Percentiles rank a stretch among this genome's conserved stretches.
Conservation (phyloP, 2,329 filamentous ascomycete genomes). For the Xylariaceae sp. region DNA sequence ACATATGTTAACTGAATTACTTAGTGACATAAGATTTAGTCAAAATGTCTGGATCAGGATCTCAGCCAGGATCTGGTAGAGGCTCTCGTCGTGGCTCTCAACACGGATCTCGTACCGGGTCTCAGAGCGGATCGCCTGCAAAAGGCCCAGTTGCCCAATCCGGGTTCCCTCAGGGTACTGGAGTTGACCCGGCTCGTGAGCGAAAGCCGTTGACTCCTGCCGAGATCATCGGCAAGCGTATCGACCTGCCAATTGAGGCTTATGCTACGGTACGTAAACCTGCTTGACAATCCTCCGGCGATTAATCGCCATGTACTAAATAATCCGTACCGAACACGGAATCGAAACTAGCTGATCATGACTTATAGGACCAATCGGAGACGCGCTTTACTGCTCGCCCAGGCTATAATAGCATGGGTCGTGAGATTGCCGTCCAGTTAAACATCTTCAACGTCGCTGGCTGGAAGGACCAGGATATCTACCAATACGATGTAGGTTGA, state of each 20-base stretch:
- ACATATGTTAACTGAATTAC: background rate
- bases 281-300: background rate
- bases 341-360: conserved; percentile 14
- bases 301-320: background rate
- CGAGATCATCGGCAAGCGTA: conserved; percentile 46
- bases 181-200: conserved; percentile 22
- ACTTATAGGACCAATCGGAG: conserved; percentile 28
- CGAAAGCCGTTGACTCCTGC: conserved; percentile 35
- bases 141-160: conserved; percentile 8
- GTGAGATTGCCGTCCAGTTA: conserved; percentile 57
- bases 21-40: background rate
- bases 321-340: background rate
- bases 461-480: conserved; percentile 64
- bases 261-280: conserved; percentile 46
- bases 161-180: conserved; percentile 8
- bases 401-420: conserved; percentile 59
- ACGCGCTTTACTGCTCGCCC: conserved; percentile 51
- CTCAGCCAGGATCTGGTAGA: conserved; percentile 3
- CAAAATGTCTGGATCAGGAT: conserved; percentile 17
- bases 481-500: conserved; percentile 80
- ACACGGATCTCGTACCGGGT: background rate
- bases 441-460: conserved; percentile 75
- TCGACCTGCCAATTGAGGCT: conserved; percentile 63
- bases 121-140: conserved; percentile 4
- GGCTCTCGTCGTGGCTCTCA: background rate